Evolutionary conservation across 345 rosid species (phyloP).

Genomic region (Turritis glabra): DNA sequence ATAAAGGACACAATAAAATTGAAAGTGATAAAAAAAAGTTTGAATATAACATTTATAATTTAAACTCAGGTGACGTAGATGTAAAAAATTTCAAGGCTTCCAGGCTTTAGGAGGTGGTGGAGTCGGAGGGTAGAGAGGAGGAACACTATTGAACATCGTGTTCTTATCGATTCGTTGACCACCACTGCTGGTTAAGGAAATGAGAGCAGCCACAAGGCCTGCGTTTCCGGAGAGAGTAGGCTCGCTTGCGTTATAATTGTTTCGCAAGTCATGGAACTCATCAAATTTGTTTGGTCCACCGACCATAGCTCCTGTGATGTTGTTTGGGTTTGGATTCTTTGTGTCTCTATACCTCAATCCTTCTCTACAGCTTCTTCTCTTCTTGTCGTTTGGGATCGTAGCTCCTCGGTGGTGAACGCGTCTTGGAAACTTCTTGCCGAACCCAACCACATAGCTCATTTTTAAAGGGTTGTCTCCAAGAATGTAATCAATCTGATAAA

Average conservation of each 20-base stretch:
- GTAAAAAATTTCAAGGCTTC: slow-evolving; percentile 55
- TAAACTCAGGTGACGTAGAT: not conserved
- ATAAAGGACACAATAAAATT: not conserved
- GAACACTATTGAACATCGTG: slow-evolving; percentile 65
- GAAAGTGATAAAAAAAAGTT: not conserved
- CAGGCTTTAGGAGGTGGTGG: slow-evolving; percentile 87
- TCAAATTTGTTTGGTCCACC: slow-evolving; percentile 79
- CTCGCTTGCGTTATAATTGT: slow-evolving; percentile 62
- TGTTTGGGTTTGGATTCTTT: slow-evolving; percentile 61
- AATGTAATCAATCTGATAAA: slow-evolving; percentile 64
- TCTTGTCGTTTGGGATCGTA: slow-evolving; percentile 60
- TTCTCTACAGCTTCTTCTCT: slow-evolving; percentile 63
- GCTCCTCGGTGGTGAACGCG: slow-evolving; percentile 83
- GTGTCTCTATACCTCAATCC: slow-evolving; percentile 71
- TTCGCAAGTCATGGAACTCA: slow-evolving; percentile 58
- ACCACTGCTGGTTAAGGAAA: slow-evolving; percentile 62
- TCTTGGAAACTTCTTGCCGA: slow-evolving; percentile 68
- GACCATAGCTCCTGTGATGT: slow-evolving; percentile 86
- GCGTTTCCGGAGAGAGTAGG: slow-evolving; percentile 85
- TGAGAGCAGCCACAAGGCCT: slow-evolving; percentile 78
- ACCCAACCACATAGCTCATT: slow-evolving; percentile 86
- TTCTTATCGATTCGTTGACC: slow-evolving; percentile 59
- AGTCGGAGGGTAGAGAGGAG: slow-evolving; percentile 68
- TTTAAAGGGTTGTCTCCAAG: slow-evolving; percentile 80
- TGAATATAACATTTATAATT: not conserved